Conservation (phyloP, 345 rosid species). For the Acer yangbiense region DNA sequence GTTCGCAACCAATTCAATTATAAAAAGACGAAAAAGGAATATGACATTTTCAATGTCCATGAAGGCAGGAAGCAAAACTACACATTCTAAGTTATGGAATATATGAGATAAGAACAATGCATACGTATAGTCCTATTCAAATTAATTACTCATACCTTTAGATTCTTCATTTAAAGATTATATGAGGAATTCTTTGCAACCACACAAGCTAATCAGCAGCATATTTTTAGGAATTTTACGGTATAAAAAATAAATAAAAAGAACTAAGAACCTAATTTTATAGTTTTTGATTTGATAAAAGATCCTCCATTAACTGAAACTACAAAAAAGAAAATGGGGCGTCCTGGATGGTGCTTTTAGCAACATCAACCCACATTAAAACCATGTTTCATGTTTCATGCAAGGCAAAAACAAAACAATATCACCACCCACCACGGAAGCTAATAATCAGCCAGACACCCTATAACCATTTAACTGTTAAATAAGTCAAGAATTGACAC, state of each 20-base stretch:
- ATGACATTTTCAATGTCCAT: no score
- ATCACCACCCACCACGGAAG: conserved; percentile 17
- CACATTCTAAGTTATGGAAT: neutral
- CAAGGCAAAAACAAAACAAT: conserved; percentile 16
- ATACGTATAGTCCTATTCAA: neutral
- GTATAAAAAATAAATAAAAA: neutral
- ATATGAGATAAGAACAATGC: no score
- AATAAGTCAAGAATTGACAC: conserved; percentile 46
- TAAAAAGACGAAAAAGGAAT: no score
- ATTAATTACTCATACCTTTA: neutral
- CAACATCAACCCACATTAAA: conserved; percentile 19
- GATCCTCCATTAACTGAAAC: conserved; percentile 1
- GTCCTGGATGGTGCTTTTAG: conserved; percentile 6
- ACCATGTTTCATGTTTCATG: conserved; percentile 21
- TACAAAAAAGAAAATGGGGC: conserved; percentile 5
- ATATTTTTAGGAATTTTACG: no score
- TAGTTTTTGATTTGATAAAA: neutral
- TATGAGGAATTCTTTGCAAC: neutral
- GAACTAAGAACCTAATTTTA: neutral
- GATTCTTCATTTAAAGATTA: neutral
- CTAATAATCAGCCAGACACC: conserved; percentile 10
- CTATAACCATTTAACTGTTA: neutral
- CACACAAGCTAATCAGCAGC: neutral
- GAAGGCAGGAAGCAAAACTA: no score
- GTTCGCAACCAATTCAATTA: no score